phyloP scores from a whole-genome alignment of 1,139 yeast species.

The Lodderomyces oxycetoniae region DNA sequence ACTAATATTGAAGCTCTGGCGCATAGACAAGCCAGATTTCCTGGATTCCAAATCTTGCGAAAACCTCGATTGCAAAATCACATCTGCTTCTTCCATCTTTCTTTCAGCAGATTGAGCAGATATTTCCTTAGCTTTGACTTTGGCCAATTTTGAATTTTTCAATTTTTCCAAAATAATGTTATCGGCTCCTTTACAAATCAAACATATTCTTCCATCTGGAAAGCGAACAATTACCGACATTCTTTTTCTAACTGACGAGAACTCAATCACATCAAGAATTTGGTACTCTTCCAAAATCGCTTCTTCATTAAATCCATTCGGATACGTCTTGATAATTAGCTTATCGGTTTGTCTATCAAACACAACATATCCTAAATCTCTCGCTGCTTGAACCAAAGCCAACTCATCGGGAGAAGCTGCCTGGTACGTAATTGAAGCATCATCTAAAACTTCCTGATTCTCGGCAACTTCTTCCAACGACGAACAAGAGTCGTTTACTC shows the following conservation, averaged over 20 bases:
- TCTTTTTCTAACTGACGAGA: slow-evolving; percentile 82
- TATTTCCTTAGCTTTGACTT: slow-evolving; percentile 58
- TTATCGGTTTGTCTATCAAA: slow-evolving; percentile 58
- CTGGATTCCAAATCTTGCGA: slow-evolving; percentile 32
- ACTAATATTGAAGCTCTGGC: slow-evolving; percentile 28
- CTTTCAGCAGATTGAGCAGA: slow-evolving; percentile 57
- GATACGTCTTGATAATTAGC: slow-evolving; percentile 71
- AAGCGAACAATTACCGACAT: slow-evolving; percentile 84
- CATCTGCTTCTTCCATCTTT: slow-evolving; percentile 76
- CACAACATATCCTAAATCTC: slow-evolving; percentile 86
- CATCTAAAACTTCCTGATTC: slow-evolving; percentile 19
- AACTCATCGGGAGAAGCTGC: slow-evolving; percentile 96
- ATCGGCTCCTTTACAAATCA: slow-evolving; percentile 95
- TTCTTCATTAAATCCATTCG: slow-evolving; percentile 66
- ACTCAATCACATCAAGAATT: slow-evolving; percentile 76
- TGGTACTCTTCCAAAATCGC: slow-evolving; percentile 67
- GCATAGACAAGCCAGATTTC: slow-evolving; percentile 27
- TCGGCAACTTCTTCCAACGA: slow-evolving; percentile 15
- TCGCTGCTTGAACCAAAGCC: slow-evolving; percentile 89
- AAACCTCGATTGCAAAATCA: slow-evolving; percentile 51
- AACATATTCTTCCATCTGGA: slow-evolving; percentile 74
- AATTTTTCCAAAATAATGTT: slow-evolving; percentile 80
- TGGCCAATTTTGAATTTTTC: slow-evolving; percentile 54
- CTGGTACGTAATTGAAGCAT: slow-evolving; percentile 65
- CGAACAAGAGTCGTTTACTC: slow-evolving; percentile 10